Evolutionary conservation across 306 rosid species (phyloP), one percentile per base, ranked within the genome.

Genomic region (Quercus bicolor): DNA sequence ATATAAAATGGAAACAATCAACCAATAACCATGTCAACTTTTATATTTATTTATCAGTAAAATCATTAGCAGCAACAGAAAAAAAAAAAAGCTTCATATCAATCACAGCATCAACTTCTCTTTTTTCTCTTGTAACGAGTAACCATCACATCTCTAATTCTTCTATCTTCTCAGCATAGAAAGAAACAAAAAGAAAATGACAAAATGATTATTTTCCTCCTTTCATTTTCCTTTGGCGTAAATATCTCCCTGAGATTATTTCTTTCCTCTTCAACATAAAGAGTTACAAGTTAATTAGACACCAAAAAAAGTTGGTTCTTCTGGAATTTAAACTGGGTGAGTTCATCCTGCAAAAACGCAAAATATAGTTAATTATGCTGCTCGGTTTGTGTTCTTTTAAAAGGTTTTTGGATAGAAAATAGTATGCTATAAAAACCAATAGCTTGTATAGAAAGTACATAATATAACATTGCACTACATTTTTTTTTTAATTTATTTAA

Each of bases 41-140:
- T 73, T 77, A 68, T 68, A 79, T 24, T 72, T 68, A 79, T 24
- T 72, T 76, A 80, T 73, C 71, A 56, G 82, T 78, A 83, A 86
- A 83, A 89, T 86, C 81, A 85, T 82, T 80, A 76, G 76, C 84
- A 70, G 81, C 84, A 74, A 76, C 74, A 76, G 83, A 74, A 26
- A 74, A 78, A 74, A 74, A 74, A 78, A 79, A 78, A 79, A 81
- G 54, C 79, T 79, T 83, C 88, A 78, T 62, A 81, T 83, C 79
- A 83, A 62, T 80, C 87, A 75, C 78, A 76, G 71, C 60, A 79
- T 83, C 83, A 80, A 54, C 84, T 28, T 52, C 56, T 76, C 82
- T 77, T 82, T 78, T 78, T 68, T 74, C 76, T 57, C 85, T 80
- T 79, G 85, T 80, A 83, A 74, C 86, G 82, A 85, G 88, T 83